Evolutionary conservation across 1,284 basidiomycete genomes (phyloP), one percentile per base, ranked within the genome.

Genomic region (Cryptococcus floricola): DNA sequence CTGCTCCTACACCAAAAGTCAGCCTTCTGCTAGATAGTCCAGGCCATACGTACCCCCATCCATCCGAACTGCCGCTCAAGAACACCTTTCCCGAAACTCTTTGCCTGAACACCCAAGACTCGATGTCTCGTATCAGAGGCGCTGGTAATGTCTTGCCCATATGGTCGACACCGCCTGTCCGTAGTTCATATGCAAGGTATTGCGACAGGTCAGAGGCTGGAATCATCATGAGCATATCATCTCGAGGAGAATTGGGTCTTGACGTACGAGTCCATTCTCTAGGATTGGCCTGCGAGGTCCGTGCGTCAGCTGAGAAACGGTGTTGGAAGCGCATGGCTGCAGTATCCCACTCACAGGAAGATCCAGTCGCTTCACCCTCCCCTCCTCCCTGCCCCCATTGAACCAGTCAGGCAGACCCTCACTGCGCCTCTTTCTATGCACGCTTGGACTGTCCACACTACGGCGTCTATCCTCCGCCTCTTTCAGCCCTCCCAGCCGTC

Each of bases 151-250:
- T 64, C 31, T 68, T 68, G 4, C 71, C 71, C 1, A 51, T 56
- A 6, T 67, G 67, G 46, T 70, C 69, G 10, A 51, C 45, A 10
- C 71, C 73, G n/a, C 73, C 73, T 3, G 65, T 70, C 7, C 70
- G 64, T 14, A 75, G 63, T 14, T 66, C 63, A 31, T 65, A 59
- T 0, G 49, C 57, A 12, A 74, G 64, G 52, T 75, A 70, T 46
- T 62, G 60, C 1, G 70, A 67, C 4, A 74, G 63, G 27, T 75
- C 69, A 10, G 54, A 57, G 50, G 63, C 48, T 41, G 31, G 23
- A 28, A 39, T 19, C 34, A 9, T 13, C 13, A 25, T 39, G 23
- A 45, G 48, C 31, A 23, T 12, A 50, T 12, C 12, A 25, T 28
- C 27, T 14, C n/a, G 46, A 39, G 16, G 42, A 19, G 14, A 14